Conservation (phyloP, 805 yeast genomes). For the Candida tammaniensis region DNA sequence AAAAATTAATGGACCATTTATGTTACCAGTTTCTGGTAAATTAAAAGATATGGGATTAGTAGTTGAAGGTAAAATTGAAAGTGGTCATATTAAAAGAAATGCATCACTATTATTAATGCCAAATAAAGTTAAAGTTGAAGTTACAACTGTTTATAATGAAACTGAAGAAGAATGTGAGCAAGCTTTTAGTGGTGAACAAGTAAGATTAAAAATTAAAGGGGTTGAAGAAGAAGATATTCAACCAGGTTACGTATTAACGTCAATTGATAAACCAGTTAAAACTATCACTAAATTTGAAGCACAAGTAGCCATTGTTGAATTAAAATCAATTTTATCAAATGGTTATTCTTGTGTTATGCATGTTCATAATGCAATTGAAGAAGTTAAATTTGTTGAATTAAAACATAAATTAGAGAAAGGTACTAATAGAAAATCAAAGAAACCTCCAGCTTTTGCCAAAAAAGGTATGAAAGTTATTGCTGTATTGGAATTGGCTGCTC, state of each 20-base stretch:
- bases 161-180: constrained; percentile 90
- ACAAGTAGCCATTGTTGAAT: constrained; percentile 94
- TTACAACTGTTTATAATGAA: constrained; percentile 85
- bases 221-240: constrained; percentile 96
- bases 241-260: constrained; percentile 87
- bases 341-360: constrained; percentile 99
- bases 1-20: constrained; percentile 90
- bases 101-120: constrained; percentile 85
- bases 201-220: constrained; percentile 87
- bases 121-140: constrained; percentile 78
- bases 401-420: constrained; percentile 95
- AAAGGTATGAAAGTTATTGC: constrained; percentile 99
- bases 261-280: constrained; percentile 82
- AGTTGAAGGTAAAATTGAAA: constrained; percentile 97
- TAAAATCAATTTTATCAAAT: constrained; percentile 88
- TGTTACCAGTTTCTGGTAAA: constrained; percentile 93
- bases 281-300: constrained; percentile 92
- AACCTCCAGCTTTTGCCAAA: constrained; percentile 97
- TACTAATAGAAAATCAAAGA: constrained; percentile 92
- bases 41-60: constrained; percentile 97
- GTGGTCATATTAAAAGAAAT: constrained; percentile 87
- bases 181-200: constrained; percentile 97
- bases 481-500: constrained; percentile 75
- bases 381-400: constrained; percentile 76
- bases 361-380: constrained; percentile 97